These are phyloP conservation scores for Paracamarosporium sp. DNA, from an alignment of 2,329 filamentous ascomycete species.

Conservation along the genomic window DNA sequence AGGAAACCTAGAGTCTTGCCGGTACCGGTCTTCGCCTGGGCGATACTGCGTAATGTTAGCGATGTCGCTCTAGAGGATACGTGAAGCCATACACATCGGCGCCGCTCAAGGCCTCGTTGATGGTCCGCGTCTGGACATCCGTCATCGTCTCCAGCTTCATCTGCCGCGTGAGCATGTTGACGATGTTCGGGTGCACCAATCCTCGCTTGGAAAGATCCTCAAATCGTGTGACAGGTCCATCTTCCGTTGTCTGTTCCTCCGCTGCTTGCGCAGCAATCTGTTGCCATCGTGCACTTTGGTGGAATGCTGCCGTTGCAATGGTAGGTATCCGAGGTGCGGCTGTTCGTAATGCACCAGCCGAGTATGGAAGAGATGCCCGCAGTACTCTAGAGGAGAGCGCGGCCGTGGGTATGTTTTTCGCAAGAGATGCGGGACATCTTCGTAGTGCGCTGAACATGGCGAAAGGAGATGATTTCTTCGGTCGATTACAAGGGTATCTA, in stretches of 20 bases:
- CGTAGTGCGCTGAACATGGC: constrained; percentile 53
- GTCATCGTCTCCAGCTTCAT: constrained; percentile 89
- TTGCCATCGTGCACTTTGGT: constrained; percentile 48
- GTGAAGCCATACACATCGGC: constrained; percentile 74
- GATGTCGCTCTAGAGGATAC: not conserved
- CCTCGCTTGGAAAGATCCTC: constrained; percentile 50
- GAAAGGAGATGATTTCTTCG: constrained; percentile 11
- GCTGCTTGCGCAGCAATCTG: constrained; percentile 37
- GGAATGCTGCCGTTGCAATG: constrained; percentile 40
- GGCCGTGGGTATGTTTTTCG: constrained; percentile 35
- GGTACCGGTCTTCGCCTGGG: constrained; percentile 95
- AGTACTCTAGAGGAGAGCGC: constrained; percentile 33
- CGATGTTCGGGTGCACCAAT: constrained; percentile 68
- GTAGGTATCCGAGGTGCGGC: constrained; percentile 26
- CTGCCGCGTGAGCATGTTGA: constrained; percentile 71
- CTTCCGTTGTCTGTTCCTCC: constrained; percentile 22
- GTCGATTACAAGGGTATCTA: constrained; percentile 24
- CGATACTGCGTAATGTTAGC: constrained; percentile 58
- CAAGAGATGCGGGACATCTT: constrained; percentile 49
- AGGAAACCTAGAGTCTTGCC: constrained; percentile 97
- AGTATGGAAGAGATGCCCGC: constrained; percentile 27
- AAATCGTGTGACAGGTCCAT: constrained; percentile 51
- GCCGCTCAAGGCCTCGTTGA: constrained; percentile 79
- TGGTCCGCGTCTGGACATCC: constrained; percentile 85
- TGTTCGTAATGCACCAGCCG: constrained; percentile 26